Evolutionary conservation across 2,329 filamentous ascomycete species (phyloP).

Genomic region (Calonectria henricotiae): DNA sequence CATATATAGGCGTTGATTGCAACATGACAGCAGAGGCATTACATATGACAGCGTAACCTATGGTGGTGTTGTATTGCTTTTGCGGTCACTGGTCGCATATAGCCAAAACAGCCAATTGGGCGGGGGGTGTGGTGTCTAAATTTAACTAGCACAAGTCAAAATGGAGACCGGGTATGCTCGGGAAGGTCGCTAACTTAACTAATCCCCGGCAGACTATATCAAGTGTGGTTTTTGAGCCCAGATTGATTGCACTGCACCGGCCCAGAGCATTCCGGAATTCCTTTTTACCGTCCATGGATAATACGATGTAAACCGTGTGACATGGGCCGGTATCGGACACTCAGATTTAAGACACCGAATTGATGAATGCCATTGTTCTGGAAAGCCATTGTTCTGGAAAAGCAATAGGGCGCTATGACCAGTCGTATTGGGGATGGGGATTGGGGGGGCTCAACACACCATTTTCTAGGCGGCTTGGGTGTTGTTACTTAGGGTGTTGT

Average conservation of each 20-base stretch:
- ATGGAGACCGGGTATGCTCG: no score
- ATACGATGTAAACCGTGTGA: not conserved
- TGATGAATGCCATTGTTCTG: not conserved
- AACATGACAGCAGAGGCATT: not conserved
- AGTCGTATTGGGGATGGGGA: not conserved
- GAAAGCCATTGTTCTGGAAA: not conserved
- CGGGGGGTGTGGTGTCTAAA: no score
- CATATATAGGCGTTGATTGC: not conserved
- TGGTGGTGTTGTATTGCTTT: no score
- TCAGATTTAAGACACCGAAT: not conserved
- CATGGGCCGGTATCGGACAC: conserved; percentile 15
- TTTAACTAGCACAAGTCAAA: no score
- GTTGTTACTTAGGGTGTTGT: not conserved
- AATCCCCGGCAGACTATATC: not conserved
- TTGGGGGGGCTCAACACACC: not conserved
- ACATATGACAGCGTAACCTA: not conserved
- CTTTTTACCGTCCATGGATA: not conserved
- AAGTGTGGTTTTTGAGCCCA: not conserved
- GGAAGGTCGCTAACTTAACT: no score
- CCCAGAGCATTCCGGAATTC: not conserved
- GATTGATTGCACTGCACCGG: not conserved
- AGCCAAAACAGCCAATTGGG: no score
- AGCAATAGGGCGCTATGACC: conserved; percentile 3
- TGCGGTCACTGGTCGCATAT: no score
- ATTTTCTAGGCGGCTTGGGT: not conserved